Base-by-base conservation (phyloP, 1,139 yeast species). In the Hansenula lynferdii region DNA sequence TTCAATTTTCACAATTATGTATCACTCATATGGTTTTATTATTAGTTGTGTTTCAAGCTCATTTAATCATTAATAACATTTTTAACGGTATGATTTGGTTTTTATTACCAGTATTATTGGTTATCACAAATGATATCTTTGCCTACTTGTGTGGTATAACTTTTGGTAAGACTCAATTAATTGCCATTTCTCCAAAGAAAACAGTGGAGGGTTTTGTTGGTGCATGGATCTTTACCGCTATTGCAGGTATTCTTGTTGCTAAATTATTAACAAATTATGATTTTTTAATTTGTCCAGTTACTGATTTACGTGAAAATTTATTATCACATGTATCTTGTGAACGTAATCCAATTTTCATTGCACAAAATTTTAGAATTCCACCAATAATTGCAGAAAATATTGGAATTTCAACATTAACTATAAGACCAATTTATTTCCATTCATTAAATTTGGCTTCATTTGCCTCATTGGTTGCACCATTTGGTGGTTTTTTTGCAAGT, bases 181-280 rank as follows among this genome's bases (percentile, higher is more conserved):
- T 94, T 54, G 90, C 85, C 42, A 86, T 92, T 48, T 86, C 96
- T 14, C 98, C 99, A 37, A 92, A 92, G 63, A 92, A 92, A 66
- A 92, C 99, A 1, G 90, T 90, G 21, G 99, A 92, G 65, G 99
- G 99, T 3, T 92, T 92, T 57, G 66, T 90, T 34, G 99, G 99
- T 39, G 99, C 97, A 18, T 92, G 98, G 98, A 65, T 87, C 36
- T 90, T 95, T 60, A 92, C 99, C 10, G 80, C 86, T 8, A 45
- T 85, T 35, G 80, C 86, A 44, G 89, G 94, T 3, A 64, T 85
- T 31, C 38, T 80, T 10, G 71, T 89, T 40, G 74, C 95, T 4
- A 75, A 74, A 48, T 55, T 83, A 37, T 69, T 89, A 47, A 69
- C 85, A 31, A 73, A 77, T 41, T 80, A 78, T 47, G 75, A 76